Conservation (phyloP, 208 protist genomes). For the Leishmania tropica region DNA sequence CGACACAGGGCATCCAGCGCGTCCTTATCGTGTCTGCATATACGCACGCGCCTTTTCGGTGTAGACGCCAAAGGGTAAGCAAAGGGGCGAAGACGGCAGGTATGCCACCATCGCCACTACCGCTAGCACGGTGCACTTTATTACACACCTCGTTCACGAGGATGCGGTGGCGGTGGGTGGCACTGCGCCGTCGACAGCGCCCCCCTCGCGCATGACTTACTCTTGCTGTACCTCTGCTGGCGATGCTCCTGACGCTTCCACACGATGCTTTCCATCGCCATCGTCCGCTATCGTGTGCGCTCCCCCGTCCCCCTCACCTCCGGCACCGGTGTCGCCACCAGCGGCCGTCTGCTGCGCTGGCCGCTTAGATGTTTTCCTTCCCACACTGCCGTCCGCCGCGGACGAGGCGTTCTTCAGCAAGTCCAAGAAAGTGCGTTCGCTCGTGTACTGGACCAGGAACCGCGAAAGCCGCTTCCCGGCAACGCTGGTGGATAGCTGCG, state of each 20-base stretch:
- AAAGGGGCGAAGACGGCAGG: slow-evolving; percentile 13
- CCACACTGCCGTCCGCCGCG: neutral
- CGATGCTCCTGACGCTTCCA: neutral
- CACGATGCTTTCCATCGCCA: neutral
- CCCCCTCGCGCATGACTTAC: neutral
- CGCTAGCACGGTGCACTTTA: slow-evolving; percentile 6
- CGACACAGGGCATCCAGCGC: slow-evolving; percentile 30
- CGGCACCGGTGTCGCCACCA: neutral
- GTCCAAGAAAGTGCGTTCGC: slow-evolving; percentile 74
- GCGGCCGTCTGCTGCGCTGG: neutral
- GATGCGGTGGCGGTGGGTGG: neutral
- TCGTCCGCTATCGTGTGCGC: neutral
- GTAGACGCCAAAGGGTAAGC: slow-evolving; percentile 26
- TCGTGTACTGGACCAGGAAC: slow-evolving; percentile 79
- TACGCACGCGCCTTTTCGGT: slow-evolving; percentile 23
- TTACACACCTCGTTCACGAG: neutral
- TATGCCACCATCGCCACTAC: slow-evolving; percentile 3
- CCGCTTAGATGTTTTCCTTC: neutral
- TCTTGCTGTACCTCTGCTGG: neutral
- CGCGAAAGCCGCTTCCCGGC: slow-evolving; percentile 65
- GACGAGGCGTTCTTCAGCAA: slow-evolving; percentile 36
- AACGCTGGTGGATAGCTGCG: slow-evolving; percentile 36
- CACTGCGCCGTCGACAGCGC: neutral
- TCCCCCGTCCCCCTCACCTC: neutral
- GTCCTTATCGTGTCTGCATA: slow-evolving; percentile 35